Conservation (phyloP, 1,139 yeast species). For the Zygoascus meyerae region DNA sequence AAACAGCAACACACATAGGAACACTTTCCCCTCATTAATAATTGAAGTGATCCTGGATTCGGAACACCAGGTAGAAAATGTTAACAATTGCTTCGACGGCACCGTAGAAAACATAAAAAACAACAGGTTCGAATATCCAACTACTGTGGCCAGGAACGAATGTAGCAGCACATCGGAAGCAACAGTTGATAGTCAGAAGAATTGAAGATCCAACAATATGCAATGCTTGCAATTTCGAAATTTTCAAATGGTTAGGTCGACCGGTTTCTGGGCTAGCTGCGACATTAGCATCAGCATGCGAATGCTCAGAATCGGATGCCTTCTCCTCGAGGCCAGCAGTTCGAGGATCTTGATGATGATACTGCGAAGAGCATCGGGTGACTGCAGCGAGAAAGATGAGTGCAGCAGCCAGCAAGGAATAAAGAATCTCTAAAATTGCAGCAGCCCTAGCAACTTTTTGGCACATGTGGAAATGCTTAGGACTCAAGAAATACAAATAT, state of each 20-base stretch:
- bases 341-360: conserved; percentile 16
- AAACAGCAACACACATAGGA: no score
- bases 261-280: conserved; percentile 36
- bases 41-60: conserved; percentile 32
- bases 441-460: conserved; percentile 55
- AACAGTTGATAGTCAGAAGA: conserved; percentile 50
- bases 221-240: conserved; percentile 36
- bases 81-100: conserved; percentile 55
- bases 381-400: conserved; percentile 48
- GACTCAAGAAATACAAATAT: conserved; percentile 50
- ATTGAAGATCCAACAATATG: conserved; percentile 45
- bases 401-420: conserved; percentile 47
- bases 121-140: conserved; percentile 48
- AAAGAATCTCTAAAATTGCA: conserved; percentile 50
- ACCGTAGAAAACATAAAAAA: conserved; percentile 65
- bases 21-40: no score
- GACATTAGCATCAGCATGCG: conserved; percentile 39
- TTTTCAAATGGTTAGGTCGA: conserved; percentile 35
- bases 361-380: conserved; percentile 29
- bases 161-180: conserved; percentile 52
- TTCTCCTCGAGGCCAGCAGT: no score
- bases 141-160: conserved; percentile 35
- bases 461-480: conserved; percentile 44
- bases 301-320: conserved; percentile 25
- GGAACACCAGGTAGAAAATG: conserved; percentile 49